Evolutionary conservation across 1,284 basidiomycete species (phyloP).

Genomic region (Blastosporella zonata): DNA sequence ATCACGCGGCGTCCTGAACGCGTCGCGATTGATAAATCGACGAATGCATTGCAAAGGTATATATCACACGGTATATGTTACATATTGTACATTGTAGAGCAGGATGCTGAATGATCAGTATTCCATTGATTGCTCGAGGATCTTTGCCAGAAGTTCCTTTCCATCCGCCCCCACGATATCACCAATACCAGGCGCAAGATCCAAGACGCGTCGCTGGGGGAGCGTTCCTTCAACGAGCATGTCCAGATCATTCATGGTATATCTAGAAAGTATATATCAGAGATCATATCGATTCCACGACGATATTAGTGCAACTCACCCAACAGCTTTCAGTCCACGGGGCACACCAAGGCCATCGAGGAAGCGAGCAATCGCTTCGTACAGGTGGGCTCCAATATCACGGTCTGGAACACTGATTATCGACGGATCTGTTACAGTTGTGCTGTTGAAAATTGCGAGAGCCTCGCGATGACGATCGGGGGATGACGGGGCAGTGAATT

Average conservation of each 20-base stretch:
- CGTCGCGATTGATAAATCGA: too few relatives aligned
- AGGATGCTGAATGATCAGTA: conserved; percentile 44
- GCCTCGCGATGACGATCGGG: conserved; percentile 90
- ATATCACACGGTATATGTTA: neutral
- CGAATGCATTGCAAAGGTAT: conserved; percentile 1
- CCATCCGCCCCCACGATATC: conserved; percentile 79
- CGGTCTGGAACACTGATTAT: conserved; percentile 76
- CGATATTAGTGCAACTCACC: conserved; percentile 33
- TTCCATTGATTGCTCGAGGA: conserved; percentile 74
- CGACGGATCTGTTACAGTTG: conserved; percentile 61
- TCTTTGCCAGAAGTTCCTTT: conserved; percentile 70
- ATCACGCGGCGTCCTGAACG: neutral
- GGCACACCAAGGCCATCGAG: conserved; percentile 86
- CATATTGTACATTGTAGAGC: neutral
- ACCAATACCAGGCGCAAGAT: conserved; percentile 83
- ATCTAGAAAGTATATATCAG: conserved; percentile 33
- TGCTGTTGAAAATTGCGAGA: conserved; percentile 78
- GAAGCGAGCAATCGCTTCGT: conserved; percentile 90
- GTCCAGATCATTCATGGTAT: conserved; percentile 61
- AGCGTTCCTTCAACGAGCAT: conserved; percentile 83
- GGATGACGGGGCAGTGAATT: conserved; percentile 89
- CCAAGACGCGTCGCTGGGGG: conserved; percentile 84
- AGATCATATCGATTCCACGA: neutral
- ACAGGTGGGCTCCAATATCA: conserved; percentile 80
- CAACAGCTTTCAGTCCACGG: conserved; percentile 83